These are phyloP conservation scores for Colletotrichum spinosum DNA, from an alignment of 2,329 filamentous ascomycete species.

Conservation along the genomic window DNA sequence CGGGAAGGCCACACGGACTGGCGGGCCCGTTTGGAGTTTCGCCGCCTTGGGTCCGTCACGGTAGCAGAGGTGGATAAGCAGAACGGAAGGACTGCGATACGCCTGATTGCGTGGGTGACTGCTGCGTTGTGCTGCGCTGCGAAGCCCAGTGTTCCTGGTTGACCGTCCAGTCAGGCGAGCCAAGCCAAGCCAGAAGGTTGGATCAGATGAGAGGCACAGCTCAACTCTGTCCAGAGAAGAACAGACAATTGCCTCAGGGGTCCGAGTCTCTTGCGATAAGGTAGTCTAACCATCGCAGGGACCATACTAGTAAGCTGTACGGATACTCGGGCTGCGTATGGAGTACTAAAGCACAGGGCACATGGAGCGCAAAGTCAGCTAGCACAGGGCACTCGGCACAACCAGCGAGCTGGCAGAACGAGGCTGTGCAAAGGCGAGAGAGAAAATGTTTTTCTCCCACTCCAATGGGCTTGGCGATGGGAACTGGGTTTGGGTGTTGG, in stretches of 20 bases:
- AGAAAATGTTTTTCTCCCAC: conserved; percentile 15
- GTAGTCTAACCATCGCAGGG: background rate
- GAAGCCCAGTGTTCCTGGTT: background rate
- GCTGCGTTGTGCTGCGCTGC: no score
- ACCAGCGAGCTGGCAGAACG: conserved; percentile 20
- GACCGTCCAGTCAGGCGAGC: background rate
- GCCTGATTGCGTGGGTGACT: conserved; percentile 5
- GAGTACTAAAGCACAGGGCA: conserved; percentile 22
- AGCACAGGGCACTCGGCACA: conserved; percentile 11
- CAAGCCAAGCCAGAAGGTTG: background rate
- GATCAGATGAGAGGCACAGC: conserved; percentile 17
- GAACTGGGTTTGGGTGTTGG: no score
- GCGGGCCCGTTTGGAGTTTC: conserved; percentile 37
- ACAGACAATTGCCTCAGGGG: background rate
- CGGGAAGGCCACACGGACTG: conserved; percentile 37
- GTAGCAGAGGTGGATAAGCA: conserved; percentile 8
- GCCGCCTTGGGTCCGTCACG: conserved; percentile 29
- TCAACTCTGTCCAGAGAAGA: background rate
- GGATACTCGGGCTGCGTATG: no score
- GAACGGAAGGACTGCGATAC: conserved; percentile 16
- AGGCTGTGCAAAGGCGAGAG: conserved; percentile 31
- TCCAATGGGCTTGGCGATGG: conserved; percentile 24
- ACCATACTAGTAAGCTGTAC: no score
- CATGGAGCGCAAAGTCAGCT: conserved; percentile 6
- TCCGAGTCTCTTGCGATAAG: background rate